Percentiles rank a stretch among this genome's conserved stretches.
phyloP scores from a whole-genome alignment of 2,329 filamentous ascomycete species.

The Xenosphaeropsis pyriputrescens region DNA sequence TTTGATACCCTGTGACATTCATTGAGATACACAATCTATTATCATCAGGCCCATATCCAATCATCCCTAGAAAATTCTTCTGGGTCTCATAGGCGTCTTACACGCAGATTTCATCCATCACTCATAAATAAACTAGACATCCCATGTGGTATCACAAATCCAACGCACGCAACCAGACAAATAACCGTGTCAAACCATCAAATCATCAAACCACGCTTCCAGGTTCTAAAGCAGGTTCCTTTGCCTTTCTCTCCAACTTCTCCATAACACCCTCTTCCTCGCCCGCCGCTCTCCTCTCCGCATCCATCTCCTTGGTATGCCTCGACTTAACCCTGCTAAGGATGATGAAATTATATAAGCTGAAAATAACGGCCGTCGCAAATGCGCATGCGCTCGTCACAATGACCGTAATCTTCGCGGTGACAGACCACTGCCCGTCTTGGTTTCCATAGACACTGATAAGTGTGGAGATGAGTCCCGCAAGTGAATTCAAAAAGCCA shows the following conservation, averaged over 20 bases:
- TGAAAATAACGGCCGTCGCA: slow-evolving; percentile 10
- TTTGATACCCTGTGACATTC: too few species aligned
- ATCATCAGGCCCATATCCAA: too few species aligned
- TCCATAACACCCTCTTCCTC: slow-evolving; percentile 5
- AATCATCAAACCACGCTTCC: slow-evolving; percentile 9
- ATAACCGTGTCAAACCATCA: not conserved
- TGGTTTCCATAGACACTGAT: slow-evolving; percentile 12
- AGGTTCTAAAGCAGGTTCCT: slow-evolving; percentile 9
- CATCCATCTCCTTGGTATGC: slow-evolving; percentile 11
- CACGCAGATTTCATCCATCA: too few species aligned
- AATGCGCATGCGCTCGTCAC: slow-evolving; percentile 9
- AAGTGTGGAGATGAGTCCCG: slow-evolving; percentile 14
- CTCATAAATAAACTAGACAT: too few species aligned
- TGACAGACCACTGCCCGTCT: slow-evolving; percentile 10
- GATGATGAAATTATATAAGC: slow-evolving; percentile 13
- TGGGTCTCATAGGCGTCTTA: too few species aligned
- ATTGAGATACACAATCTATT: too few species aligned
- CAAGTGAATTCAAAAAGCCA: slow-evolving; percentile 11
- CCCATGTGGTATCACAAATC: not conserved
- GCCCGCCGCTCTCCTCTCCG: not conserved
- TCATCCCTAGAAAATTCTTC: too few species aligned
- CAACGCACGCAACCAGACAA: not conserved
- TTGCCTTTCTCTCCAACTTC: slow-evolving; percentile 8
- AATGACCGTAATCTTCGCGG: slow-evolving; percentile 12
- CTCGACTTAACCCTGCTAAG: slow-evolving; percentile 10